Evolutionary conservation across 179 eudicot genomes (phyloP).

Genomic region (Carnegiea gigantea): DNA sequence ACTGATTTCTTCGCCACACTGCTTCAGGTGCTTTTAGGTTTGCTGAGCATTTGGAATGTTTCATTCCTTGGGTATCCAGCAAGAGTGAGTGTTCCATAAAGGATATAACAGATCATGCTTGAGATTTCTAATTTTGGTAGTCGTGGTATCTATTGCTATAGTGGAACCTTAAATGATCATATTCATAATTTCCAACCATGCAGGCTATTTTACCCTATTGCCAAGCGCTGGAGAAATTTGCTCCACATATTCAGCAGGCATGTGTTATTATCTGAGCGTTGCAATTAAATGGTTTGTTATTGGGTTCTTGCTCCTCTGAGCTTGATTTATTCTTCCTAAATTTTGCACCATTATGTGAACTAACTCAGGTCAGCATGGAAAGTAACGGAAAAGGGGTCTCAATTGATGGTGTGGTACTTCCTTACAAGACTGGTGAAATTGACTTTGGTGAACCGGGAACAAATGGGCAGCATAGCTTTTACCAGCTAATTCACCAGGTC

Average conservation of each 20-base stretch:
- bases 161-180: constrained; percentile 8
- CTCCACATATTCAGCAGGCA: constrained; percentile 99
- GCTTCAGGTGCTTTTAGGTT: constrained; percentile 90
- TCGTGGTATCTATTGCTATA: background rate
- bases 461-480: constrained; percentile 99
- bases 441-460: constrained; percentile 99
- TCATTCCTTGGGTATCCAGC: constrained; percentile 97
- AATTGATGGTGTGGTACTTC: constrained; percentile 82
- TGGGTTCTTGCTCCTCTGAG: constrained; percentile 10
- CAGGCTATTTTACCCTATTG: constrained; percentile 98
- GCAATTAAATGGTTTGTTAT: background rate
- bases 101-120: background rate
- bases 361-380: constrained; percentile 92
- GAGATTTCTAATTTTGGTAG: constrained; percentile 5
- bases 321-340: background rate
- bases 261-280: constrained; percentile 10
- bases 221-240: constrained; percentile 95
- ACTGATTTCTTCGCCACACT: constrained; percentile 17
- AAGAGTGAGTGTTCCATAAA: constrained; percentile 58
- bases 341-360: constrained; percentile 5
- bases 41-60: constrained; percentile 95
- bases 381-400: constrained; percentile 99
- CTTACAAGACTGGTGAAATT: constrained; percentile 92
- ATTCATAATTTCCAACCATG: constrained; percentile 5
- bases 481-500: constrained; percentile 99